Percentiles rank a stretch among this genome's conserved stretches.
Evolutionary conservation across 1,139 yeast genomes (phyloP).

Genomic region (Hyphopichia burtonii): DNA sequence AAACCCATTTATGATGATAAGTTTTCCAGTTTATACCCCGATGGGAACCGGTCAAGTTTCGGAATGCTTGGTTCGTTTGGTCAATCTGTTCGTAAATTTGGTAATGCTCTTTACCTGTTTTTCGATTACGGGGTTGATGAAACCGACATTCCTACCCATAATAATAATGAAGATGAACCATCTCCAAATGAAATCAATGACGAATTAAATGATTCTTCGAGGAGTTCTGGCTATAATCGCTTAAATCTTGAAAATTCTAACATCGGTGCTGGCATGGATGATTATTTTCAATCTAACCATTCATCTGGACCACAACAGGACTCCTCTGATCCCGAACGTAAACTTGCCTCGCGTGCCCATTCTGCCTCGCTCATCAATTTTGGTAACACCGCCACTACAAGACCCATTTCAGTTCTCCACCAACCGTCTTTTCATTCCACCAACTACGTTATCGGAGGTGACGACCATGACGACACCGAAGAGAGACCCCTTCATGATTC

Average conservation of each 20-base stretch:
- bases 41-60: conserved; percentile 9
- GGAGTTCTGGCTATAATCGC: not conserved
- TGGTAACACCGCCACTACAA: not conserved
- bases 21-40: conserved; percentile 14
- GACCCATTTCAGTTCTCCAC: not conserved
- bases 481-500: not conserved
- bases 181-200: not conserved
- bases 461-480: not conserved
- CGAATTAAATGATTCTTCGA: not conserved
- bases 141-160: not conserved
- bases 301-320: not conserved
- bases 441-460: not conserved
- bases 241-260: not conserved
- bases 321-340: conserved; percentile 13
- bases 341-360: conserved; percentile 11
- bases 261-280: not conserved
- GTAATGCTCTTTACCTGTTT: conserved; percentile 38
- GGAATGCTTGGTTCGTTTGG: conserved; percentile 17
- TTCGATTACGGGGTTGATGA: conserved; percentile 41
- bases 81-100: conserved; percentile 16
- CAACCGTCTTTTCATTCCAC: not conserved
- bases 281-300: not conserved
- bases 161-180: not conserved
- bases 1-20: conserved; percentile 48
- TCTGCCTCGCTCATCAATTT: conserved; percentile 19